Conservation (phyloP, 2,329 filamentous ascomycete genomes). For the Ceratocystis cacaofunesta region DNA sequence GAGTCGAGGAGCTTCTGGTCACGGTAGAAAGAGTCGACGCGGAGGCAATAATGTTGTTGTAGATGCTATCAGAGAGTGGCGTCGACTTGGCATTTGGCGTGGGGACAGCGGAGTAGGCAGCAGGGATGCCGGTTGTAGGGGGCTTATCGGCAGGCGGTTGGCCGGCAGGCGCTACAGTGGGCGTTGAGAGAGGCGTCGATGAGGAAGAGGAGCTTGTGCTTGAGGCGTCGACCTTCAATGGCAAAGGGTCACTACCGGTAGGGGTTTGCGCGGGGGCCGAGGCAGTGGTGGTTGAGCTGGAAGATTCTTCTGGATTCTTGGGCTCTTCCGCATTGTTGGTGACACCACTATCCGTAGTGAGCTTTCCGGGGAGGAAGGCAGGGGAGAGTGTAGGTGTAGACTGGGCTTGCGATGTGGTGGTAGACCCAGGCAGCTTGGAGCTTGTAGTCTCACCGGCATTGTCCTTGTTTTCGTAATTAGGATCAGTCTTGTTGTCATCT, state of each 20-base stretch:
- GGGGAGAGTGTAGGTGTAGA: neutral
- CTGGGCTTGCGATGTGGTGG: neutral
- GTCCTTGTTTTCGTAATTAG: neutral
- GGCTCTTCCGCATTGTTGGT: slow-evolving; percentile 9
- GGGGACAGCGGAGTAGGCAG: neutral
- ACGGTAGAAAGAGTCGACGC: slow-evolving; percentile 9
- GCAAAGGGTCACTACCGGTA: neutral
- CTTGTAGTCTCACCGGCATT: neutral
- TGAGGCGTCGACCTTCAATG: neutral
- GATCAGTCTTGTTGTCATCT: neutral
- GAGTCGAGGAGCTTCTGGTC: neutral
- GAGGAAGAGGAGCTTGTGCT: neutral
- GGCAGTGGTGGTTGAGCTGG: neutral
- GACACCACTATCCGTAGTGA: neutral
- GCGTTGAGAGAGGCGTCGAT: neutral
- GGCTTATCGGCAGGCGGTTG: neutral
- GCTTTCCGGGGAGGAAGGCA: neutral
- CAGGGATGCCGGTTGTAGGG: neutral
- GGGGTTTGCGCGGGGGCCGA: neutral
- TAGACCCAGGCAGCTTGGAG: neutral
- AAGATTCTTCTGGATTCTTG: slow-evolving; percentile 4
- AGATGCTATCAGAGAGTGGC: slow-evolving; percentile 9
- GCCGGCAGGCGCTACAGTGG: neutral
- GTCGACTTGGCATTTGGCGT: neutral
- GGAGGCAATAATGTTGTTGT: slow-evolving; percentile 10